Conservation (phyloP, 2,329 filamentous ascomycete genomes). For the Ophiocordyceps camponoti-rufipedis region DNA sequence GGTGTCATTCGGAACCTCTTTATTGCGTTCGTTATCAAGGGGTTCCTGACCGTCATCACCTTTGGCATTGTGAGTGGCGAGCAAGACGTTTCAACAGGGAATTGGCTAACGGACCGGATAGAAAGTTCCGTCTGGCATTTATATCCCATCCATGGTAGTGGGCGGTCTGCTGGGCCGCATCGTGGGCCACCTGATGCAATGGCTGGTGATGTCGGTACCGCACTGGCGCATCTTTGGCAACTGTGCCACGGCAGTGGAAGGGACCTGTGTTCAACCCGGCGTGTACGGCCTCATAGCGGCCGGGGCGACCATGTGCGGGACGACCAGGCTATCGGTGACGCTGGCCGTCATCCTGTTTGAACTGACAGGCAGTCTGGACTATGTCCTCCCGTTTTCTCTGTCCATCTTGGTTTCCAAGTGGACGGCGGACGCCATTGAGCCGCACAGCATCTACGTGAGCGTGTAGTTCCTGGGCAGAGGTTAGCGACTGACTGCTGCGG, state of each 20-base stretch:
- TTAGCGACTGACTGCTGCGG: conserved; percentile 1
- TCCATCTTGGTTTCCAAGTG: conserved; percentile 92
- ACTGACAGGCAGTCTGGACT: conserved; percentile 83
- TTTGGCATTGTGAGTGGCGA: conserved; percentile 56
- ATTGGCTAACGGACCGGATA: conserved; percentile 11
- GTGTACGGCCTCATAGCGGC: conserved; percentile 91
- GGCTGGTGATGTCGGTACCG: conserved; percentile 56
- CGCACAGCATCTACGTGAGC: conserved; percentile 74
- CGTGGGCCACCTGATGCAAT: conserved; percentile 73
- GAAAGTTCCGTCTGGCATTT: conserved; percentile 93
- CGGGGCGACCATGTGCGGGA: conserved; percentile 94
- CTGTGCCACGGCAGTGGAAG: conserved; percentile 52
- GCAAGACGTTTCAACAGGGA: background rate
- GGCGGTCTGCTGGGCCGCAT: conserved; percentile 81
- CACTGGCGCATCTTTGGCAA: conserved; percentile 53
- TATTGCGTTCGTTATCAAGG: conserved; percentile 76
- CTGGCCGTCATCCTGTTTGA: conserved; percentile 92
- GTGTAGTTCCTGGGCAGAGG: background rate
- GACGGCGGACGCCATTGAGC: conserved; percentile 91
- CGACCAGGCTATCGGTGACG: conserved; percentile 83
- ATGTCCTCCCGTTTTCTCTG: conserved; percentile 86
- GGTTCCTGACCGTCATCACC: conserved; percentile 70
- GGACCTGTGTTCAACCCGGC: conserved; percentile 85
- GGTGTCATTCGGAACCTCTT: conserved; percentile 53
- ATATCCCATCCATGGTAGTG: conserved; percentile 97